Base-by-base conservation (phyloP, 768 basidiomycete species). In the Saitozyma sp. region DNA sequence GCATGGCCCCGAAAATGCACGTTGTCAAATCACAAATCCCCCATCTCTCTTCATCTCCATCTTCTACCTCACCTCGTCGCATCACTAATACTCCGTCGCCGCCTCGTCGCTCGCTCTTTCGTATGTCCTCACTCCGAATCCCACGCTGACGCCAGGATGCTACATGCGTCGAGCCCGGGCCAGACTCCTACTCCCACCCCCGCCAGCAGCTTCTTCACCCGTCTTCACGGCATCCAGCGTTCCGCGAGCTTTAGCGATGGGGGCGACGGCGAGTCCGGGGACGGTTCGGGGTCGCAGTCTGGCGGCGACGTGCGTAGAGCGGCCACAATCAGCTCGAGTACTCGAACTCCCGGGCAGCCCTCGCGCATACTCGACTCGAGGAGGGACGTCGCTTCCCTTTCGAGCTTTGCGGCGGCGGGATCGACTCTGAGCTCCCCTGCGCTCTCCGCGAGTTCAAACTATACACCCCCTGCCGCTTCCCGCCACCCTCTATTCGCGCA, bases 401-500 rank as follows among this genome's bases (percentile, higher is more conserved):
- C 58, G 9, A 59, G 58, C 38, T 74, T 74, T 48, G 50, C 58
- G 9, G 63, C 68, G 19, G 70, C 68, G 16, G 73, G 70, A 37
- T 65, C 65, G 37, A 64, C 65, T 38, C 55, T 72, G 16, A 55
- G 64, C 6, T 58, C 67, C 1, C 56, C 59, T 29, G 45, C 41
- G 20, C 54, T 50, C 17, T 54, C 58, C 39, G 38, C 48, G 13
- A 41, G 13, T 10, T 5, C 17, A 19, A 37, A 14, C 52, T 60
- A 63, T 53, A 66, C 71, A 17, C 72, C 72, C 48, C 75, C 75
- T 3, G 64, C 68, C 29, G 75, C 75, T 14, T 64, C 70, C 14
- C 48, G 72, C 42, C 75, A 78, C 57, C 66, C 77, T 0, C 56
- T 78, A 6, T 78, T 78, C 64, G 69, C 73, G 5, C 72, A 78